Evolutionary conservation across 108 stramenopile genomes (phyloP), one percentile per base, ranked within the genome.

Genomic region (Cyclotella sp.): DNA sequence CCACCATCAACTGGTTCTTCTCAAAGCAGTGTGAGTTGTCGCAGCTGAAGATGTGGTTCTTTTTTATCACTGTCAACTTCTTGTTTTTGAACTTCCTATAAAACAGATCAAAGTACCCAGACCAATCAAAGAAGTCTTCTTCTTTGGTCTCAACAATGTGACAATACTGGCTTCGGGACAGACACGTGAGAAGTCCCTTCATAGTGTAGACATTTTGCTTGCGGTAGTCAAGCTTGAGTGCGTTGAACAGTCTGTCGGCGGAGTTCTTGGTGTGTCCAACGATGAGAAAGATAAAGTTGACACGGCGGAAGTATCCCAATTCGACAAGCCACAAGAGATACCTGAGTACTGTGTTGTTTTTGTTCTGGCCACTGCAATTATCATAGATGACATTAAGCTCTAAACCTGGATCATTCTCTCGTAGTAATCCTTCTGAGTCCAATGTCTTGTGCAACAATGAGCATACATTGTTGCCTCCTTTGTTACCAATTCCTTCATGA

Each of bases 331-430:
- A 77, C 49, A 47, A 21, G 11, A 47, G 18, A 0, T 69, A 46
- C 47, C 63, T 60, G 41, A 79, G 15, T 3, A 79, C 47, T 14
- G 63, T 73, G 26, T 79, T 79, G 63, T 79, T 79, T 49, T 79
- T 73, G 42, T 73, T 79, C 51, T 79, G 72, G n/a, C 78, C 78
- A 0, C 24, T 43, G 51, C 72, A 79, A 27, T 73, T 79, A 27
- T 79, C 72, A 16, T 44, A 70, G 28, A 58, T 22, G 24, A 72
- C 54, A 30, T 29, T 60, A 19, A 72, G 30, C 18, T 72, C 45
- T 13, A 44, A 44, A 15, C 68, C 76, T 40, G n/a, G 22, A 11
- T 26, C n/a, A 26, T 52, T 49, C 4, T 79, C 78, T 15, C 29
- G n/a, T 4, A 79, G n/a, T 43, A 79, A 4, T 44, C 43, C 49